Conservation (phyloP, 768 basidiomycete genomes). For the Tylopilus plumbeoviolaceoides region DNA sequence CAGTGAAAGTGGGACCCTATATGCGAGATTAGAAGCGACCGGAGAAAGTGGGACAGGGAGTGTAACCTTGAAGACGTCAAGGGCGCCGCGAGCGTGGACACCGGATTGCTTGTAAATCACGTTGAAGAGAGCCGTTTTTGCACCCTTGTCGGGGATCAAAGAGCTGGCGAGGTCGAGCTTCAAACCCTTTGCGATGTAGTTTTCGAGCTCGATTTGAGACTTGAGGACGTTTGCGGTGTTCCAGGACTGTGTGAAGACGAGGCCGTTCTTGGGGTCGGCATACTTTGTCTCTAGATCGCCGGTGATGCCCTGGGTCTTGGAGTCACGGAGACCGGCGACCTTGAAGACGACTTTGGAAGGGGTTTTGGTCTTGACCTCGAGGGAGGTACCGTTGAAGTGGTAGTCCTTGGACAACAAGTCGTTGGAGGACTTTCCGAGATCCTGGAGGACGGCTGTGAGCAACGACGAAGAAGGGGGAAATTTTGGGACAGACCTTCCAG, state of each 20-base stretch:
- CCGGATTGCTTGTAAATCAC: slow-evolving; percentile 94
- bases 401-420: slow-evolving; percentile 94
- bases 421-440: slow-evolving; percentile 95
- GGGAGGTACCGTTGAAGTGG: slow-evolving; percentile 64
- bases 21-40: slow-evolving; percentile 3
- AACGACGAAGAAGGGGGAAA: background rate
- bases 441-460: slow-evolving; percentile 41
- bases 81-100: slow-evolving; percentile 83
- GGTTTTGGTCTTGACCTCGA: slow-evolving; percentile 88
- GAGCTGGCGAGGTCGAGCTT: slow-evolving; percentile 88
- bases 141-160: slow-evolving; percentile 81
- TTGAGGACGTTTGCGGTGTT: slow-evolving; percentile 91
- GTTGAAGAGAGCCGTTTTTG: slow-evolving; percentile 79
- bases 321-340: slow-evolving; percentile 79
- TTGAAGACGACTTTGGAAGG: slow-evolving; percentile 92
- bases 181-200: slow-evolving; percentile 95
- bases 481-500: slow-evolving; percentile 67
- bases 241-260: slow-evolving; percentile 95
- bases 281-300: slow-evolving; percentile 98
- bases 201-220: slow-evolving; percentile 90
- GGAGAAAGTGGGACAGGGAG: background rate
- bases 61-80: slow-evolving; percentile 91
- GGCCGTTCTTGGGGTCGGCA: slow-evolving; percentile 84
- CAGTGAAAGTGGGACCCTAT: slow-evolving; percentile 95
- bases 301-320: slow-evolving; percentile 65